Base-by-base conservation (phyloP, 2,329 filamentous ascomycete genomes). In the Cladophialophora exuberans region DNA sequence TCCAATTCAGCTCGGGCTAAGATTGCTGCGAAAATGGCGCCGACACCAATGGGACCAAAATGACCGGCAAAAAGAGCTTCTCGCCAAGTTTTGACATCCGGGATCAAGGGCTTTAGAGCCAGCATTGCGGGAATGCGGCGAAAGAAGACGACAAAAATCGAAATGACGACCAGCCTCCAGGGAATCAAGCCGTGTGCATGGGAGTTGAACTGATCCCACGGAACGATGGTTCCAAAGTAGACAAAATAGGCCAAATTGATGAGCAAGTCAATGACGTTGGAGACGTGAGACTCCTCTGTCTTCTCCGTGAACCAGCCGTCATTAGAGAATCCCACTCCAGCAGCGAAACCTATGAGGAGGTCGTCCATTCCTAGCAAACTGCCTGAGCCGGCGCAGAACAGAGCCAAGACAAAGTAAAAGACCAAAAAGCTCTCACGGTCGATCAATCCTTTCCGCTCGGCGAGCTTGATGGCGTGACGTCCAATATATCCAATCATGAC, bases 271-370 rank as follows among this genome's bases (percentile, higher is more conserved):
- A 99, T 99, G 70, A 99, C 94, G 83, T 99, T 97, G 71, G 93
- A 97, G 7, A 99, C 94, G 70, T 97, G 94, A 0, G 94, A 93
- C 72, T 99, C 94, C 70, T 99, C 94, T 0, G 94, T 99, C 79
- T 97, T 97, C 68, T 97, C 89, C 13, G 89, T 89, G 67, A 99
- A 99, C 94, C 94, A 99, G 62, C 94, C 94, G 69, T 99, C 94
- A 72, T 99, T 99, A 65, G 92, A 97, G 78, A 99, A 99, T 51
- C 94, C 94, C n/a, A 99, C 94, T 54, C 94, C 94, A 52, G 89
- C 90, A 11, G 93, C 87, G 67, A 99, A 99, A 33, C 94, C 94
- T 33, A 99, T 90, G 3, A 99, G 83, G 46, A 99, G 76, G 72
- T 99, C 94, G 70, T 99, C 94, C 66, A 97, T 81, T 45, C 94